A percentile compares a stretch with the other conserved stretches of the same genome.
Conservation (phyloP, 768 basidiomycete species). For the Termitomyces sp. region DNA sequence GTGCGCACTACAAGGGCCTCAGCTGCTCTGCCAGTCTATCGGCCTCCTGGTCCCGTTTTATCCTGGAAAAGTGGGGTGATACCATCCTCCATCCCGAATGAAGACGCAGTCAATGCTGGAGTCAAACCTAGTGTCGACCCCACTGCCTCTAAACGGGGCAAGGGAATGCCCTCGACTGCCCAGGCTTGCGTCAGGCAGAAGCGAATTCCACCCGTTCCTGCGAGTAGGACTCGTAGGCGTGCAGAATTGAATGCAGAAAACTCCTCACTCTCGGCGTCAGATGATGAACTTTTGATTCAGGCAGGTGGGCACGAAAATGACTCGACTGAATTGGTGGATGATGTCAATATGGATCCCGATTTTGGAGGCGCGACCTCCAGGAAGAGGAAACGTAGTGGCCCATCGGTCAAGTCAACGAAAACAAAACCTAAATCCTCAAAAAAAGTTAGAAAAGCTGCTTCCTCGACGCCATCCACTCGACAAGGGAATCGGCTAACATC, state of each 20-base stretch:
- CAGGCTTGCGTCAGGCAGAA: slow-evolving; percentile 4
- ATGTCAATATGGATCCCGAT: slow-evolving; percentile 30
- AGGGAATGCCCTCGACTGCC: not conserved
- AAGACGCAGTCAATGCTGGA: slow-evolving; percentile 26
- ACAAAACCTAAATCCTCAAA: slow-evolving; percentile 16
- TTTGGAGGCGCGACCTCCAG: slow-evolving; percentile 25
- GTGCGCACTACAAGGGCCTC: slow-evolving; percentile 2
- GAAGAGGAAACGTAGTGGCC: slow-evolving; percentile 39
- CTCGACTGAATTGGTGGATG: slow-evolving; percentile 36
- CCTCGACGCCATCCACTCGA: slow-evolving; percentile 24
- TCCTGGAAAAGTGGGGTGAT: slow-evolving; percentile 35
- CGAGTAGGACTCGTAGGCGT: slow-evolving; percentile 1
- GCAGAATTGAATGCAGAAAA: slow-evolving; percentile 17
- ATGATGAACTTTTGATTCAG: slow-evolving; percentile 18
- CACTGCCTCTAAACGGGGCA: not conserved
- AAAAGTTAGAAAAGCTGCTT: slow-evolving; percentile 21
- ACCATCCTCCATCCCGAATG: slow-evolving; percentile 58
- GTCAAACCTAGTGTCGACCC: not conserved
- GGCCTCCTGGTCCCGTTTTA: slow-evolving; percentile 2
- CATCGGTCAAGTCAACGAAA: slow-evolving; percentile 15
- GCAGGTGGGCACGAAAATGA: slow-evolving; percentile 22
- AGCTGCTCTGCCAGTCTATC: not conserved
- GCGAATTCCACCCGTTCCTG: not conserved
- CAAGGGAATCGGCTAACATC: slow-evolving; percentile 37
- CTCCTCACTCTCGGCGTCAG: slow-evolving; percentile 18